Evolutionary conservation across 169 alveolate genomes (phyloP).

Genomic region (Eimeria maxima): DNA sequence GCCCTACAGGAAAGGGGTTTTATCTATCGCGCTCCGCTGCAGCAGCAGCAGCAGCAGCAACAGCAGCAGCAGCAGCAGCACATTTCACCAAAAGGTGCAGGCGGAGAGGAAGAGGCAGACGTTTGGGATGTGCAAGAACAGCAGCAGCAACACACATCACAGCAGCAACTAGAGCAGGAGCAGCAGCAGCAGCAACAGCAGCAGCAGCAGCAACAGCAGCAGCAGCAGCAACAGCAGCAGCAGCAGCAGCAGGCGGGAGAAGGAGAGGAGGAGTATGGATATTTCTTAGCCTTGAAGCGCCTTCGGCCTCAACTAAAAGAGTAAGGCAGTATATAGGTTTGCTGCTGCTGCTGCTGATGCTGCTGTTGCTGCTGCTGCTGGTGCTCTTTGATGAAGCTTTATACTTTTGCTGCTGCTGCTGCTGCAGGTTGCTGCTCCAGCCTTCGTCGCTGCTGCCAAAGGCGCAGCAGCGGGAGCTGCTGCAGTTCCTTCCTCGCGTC

Average conservation of each 20-base stretch:
- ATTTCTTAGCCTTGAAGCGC: conserved; percentile 36
- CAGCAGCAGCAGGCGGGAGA: conserved; percentile 7
- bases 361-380: conserved; percentile 8
- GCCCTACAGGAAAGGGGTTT: conserved; percentile 25
- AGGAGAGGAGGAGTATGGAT: neutral
- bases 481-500: conserved; percentile 22
- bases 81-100: neutral
- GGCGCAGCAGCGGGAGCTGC: conserved; percentile 67
- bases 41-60: conserved; percentile 31
- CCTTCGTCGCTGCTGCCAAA: conserved; percentile 14
- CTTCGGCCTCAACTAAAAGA: neutral
- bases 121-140: conserved; percentile 38
- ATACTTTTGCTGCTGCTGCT: conserved; percentile 11
- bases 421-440: conserved; percentile 45
- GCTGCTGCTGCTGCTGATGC: neutral
- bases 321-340: neutral
- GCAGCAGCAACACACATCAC: neutral
- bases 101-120: conserved; percentile 49
- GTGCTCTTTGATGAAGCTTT: neutral
- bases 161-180: too few relatives aligned
- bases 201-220: conserved; percentile 11
- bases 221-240: conserved; percentile 15
- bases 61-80: conserved; percentile 25
- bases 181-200: neutral
- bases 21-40: conserved; percentile 28